Conservation (phyloP, 2,329 filamentous ascomycete genomes). For the Exophiala viscosa region DNA sequence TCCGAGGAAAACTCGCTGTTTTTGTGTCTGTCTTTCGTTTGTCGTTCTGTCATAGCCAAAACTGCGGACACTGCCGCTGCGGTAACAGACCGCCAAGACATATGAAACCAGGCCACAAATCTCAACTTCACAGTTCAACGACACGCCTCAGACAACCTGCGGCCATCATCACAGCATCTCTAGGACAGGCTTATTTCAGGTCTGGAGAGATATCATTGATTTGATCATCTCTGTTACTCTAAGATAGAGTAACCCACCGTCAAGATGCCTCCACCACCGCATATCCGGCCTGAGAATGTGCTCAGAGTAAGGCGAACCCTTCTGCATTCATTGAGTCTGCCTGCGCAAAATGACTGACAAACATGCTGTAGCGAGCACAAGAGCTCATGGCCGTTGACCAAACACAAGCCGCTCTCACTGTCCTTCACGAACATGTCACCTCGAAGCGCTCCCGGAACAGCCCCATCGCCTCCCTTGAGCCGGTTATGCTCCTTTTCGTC, state of each 20-base stretch:
- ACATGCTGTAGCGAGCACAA: slow-evolving; percentile 66
- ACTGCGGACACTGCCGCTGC: background rate
- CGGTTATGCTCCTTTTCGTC: slow-evolving; percentile 96
- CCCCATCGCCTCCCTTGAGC: slow-evolving; percentile 92
- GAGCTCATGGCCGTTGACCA: slow-evolving; percentile 98
- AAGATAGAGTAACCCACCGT: slow-evolving; percentile 4
- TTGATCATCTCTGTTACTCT: slow-evolving; percentile 22
- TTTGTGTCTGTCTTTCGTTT: background rate
- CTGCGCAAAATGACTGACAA: slow-evolving; percentile 20
- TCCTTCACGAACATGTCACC: slow-evolving; percentile 98
- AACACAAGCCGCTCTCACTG: slow-evolving; percentile 81
- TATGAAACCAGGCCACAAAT: background rate
- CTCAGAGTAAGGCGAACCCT: slow-evolving; percentile 60
- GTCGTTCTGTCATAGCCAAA: background rate
- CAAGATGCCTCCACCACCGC: slow-evolving; percentile 87
- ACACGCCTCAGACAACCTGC: background rate
- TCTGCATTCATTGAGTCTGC: slow-evolving; percentile 19
- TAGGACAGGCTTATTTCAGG: slow-evolving; percentile 26
- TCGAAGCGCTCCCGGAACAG: slow-evolving; percentile 97
- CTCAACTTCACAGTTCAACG: background rate
- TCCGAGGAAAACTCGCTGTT: background rate
- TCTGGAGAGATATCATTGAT: slow-evolving; percentile 28
- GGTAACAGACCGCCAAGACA: background rate
- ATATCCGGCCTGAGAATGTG: slow-evolving; percentile 98
- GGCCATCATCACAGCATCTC: slow-evolving; percentile 20